Evolutionary conservation across 257 asterid species (phyloP), one percentile per base, ranked within the genome.

Genomic region (Capsicum rhomboideum): DNA sequence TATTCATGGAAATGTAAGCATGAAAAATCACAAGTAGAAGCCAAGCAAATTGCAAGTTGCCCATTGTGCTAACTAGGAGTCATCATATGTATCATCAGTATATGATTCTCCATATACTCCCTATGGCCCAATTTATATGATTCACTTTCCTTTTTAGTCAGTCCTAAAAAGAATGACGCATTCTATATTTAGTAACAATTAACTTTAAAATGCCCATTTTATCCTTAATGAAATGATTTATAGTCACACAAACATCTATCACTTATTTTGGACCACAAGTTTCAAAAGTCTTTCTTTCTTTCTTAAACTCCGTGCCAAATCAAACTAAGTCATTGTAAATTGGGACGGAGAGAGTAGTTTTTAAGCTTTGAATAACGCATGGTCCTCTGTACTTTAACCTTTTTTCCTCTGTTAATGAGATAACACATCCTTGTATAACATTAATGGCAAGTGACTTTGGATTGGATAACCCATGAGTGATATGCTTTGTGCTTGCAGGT

Each of bases 401-500:
- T 29, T 11, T 83, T 82, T 52, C 67, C 63, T 52, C 63, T 10
- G 49, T 8, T 80, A 49, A 58, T 86, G 68, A 46, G 44, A 78
- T 20, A 18, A 28, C 46, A 26, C 63, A 77, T 26, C 42, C 59
- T 74, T 28, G 18, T 50, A 49, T 77, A 11, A 50, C 63, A 50
- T 5, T 46, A 17, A 37, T 68, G 78, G 50, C 78, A 68, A 37
- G 52, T 34, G 52, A 68, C 78, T 68, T 77, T 49, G 82, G 63
- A 50, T 50, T 77, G 28, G 46, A 23, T 18, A 28, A 63, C 31
- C 23, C 50, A 66, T 82, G 37, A 78, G 86, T 81, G 86, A 64
- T 85, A 77, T 79, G 55, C 78, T 55, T 46, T 83, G 80, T 74
- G 20, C 80, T 86, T 72, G 74, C 83, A 95, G 99, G 93, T 87